Evolutionary conservation across 305 asterid species (phyloP).

Genomic region (Fraxinus nigra): DNA sequence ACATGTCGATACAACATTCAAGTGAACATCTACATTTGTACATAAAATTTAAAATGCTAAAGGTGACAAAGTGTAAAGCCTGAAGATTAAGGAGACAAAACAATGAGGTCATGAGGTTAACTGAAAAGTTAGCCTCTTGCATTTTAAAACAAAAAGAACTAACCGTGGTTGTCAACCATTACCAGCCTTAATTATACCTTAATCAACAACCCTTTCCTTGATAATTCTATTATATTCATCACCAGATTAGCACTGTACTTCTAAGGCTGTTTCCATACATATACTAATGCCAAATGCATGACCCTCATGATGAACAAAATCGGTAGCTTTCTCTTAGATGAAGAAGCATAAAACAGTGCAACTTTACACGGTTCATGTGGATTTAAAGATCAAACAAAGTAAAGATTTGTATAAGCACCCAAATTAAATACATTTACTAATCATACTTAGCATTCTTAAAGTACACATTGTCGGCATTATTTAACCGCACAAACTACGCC

Average conservation of each 20-base stretch:
- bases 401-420: slow-evolving; percentile 8
- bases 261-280: slow-evolving; percentile 29
- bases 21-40: slow-evolving; percentile 5
- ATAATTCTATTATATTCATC: slow-evolving; percentile 8
- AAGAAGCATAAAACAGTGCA: slow-evolving; percentile 22
- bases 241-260: slow-evolving; percentile 4
- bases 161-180: slow-evolving; percentile 1
- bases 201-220: not conserved
- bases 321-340: slow-evolving; percentile 26
- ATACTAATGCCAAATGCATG: not conserved
- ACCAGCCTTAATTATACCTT: slow-evolving; percentile 1
- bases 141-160: slow-evolving; percentile 29
- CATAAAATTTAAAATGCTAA: not conserved
- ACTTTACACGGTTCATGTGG: slow-evolving; percentile 25
- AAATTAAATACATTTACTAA: not conserved
- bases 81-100: slow-evolving; percentile 18
- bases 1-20: not conserved
- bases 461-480: slow-evolving; percentile 13
- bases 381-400: slow-evolving; percentile 16
- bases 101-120: slow-evolving; percentile 24
- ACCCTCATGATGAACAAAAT: slow-evolving; percentile 4
- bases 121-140: slow-evolving; percentile 38
- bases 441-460: slow-evolving; percentile 36
- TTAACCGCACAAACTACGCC: not conserved
- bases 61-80: slow-evolving; percentile 2